Evolutionary conservation across 768 basidiomycete genomes (phyloP).

Genomic region (Daedaleopsis nitida): DNA sequence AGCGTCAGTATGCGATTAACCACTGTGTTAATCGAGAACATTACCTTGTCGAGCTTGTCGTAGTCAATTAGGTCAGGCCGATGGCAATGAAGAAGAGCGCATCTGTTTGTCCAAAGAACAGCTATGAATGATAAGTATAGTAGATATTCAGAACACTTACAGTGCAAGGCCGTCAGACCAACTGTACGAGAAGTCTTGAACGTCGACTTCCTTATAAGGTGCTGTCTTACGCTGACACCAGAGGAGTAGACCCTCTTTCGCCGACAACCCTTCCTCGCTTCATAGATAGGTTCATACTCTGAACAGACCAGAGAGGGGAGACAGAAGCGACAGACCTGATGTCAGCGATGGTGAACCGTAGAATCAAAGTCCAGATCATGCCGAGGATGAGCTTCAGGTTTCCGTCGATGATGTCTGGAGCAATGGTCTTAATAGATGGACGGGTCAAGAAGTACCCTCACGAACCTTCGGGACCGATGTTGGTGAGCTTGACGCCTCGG

Average conservation of each 20-base stretch:
- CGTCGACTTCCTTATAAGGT: constrained; percentile 87
- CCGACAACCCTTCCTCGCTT: constrained; percentile 98
- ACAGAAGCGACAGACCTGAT: constrained; percentile 74
- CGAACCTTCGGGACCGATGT: constrained; percentile 94
- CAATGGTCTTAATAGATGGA: background rate
- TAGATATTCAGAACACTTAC: constrained; percentile 37
- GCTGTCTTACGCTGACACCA: constrained; percentile 99
- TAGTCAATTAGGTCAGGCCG: constrained; percentile 95
- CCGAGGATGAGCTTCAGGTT: constrained; percentile 97
- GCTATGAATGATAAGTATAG: background rate
- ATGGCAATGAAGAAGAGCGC: constrained; percentile 96
- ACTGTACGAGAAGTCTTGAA: constrained; percentile 90
- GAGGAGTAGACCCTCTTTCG: constrained; percentile 93
- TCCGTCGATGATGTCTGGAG: constrained; percentile 96
- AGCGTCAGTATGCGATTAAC: constrained; percentile 15
- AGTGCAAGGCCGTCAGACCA: constrained; percentile 96
- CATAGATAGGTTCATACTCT: background rate
- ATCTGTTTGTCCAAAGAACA: constrained; percentile 49
- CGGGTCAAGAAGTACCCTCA: background rate
- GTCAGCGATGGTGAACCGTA: constrained; percentile 97
- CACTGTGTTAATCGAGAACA: background rate
- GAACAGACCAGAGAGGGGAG: background rate
- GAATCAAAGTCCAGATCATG: constrained; percentile 98
- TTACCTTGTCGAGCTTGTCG: constrained; percentile 79
- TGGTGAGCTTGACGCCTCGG: constrained; percentile 92